These are phyloP conservation scores for Bretziella fagacearum DNA, from an alignment of 2,329 filamentous ascomycete species.

Conservation along the genomic window DNA sequence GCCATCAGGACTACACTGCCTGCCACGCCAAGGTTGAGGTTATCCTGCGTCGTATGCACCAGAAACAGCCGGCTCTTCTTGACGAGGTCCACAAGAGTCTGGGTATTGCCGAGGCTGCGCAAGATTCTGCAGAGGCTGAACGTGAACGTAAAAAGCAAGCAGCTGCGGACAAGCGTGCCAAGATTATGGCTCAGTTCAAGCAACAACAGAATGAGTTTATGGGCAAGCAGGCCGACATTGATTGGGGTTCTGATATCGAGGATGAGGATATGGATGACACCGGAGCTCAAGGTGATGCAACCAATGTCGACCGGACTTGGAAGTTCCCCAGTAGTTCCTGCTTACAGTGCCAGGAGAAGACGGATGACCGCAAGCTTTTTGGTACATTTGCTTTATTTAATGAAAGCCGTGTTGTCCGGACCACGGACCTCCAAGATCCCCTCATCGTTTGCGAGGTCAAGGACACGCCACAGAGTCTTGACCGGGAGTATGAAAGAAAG, in stretches of 20 bases:
- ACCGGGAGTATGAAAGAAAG: slow-evolving; percentile 65
- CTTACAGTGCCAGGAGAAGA: slow-evolving; percentile 92
- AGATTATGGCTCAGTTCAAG: slow-evolving; percentile 95
- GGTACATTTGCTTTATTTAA: slow-evolving; percentile 85
- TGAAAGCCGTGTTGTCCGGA: slow-evolving; percentile 69
- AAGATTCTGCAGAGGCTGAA: slow-evolving; percentile 43
- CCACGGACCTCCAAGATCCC: slow-evolving; percentile 66
- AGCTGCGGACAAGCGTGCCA: slow-evolving; percentile 73
- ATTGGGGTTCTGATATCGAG: slow-evolving; percentile 66
- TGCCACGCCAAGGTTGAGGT: slow-evolving; percentile 73
- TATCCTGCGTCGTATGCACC: slow-evolving; percentile 69
- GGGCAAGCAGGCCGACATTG: slow-evolving; percentile 59
- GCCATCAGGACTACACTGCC: slow-evolving; percentile 58
- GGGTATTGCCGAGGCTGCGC: slow-evolving; percentile 51
- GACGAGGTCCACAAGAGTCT: slow-evolving; percentile 46
- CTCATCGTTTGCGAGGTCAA: slow-evolving; percentile 74
- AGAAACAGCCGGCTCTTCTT: slow-evolving; percentile 62
- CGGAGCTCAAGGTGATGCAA: slow-evolving; percentile 45
- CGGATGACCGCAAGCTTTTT: slow-evolving; percentile 72
- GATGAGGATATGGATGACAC: slow-evolving; percentile 58
- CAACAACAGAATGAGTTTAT: slow-evolving; percentile 93
- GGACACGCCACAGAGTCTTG: slow-evolving; percentile 62
- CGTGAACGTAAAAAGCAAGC: slow-evolving; percentile 77
- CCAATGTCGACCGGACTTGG: slow-evolving; percentile 46
- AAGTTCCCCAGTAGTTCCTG: slow-evolving; percentile 88